Evolutionary conservation across 148 eudicot genomes (phyloP).

Genomic region (Nyssa sinensis): DNA sequence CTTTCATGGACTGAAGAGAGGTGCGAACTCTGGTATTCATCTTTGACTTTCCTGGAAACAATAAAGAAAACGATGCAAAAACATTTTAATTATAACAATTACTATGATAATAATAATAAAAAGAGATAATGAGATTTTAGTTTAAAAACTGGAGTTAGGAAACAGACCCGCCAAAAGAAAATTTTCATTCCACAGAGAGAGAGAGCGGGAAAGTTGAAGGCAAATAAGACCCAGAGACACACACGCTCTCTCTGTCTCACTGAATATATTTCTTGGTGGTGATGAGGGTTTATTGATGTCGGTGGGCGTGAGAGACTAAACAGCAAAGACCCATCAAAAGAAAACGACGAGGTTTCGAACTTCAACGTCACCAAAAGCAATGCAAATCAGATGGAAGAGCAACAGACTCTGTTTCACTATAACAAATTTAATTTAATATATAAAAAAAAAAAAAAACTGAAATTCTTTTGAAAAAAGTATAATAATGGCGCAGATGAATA

Average conservation of each 20-base stretch:
- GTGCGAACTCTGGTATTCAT: slow-evolving; percentile 47
- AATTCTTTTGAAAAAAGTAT: too few species aligned
- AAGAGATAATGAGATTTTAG: not conserved
- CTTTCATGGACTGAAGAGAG: slow-evolving; percentile 34
- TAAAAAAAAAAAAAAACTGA: too few species aligned
- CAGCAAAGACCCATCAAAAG: slow-evolving; percentile 12
- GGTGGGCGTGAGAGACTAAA: slow-evolving; percentile 12
- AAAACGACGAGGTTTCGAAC: slow-evolving; percentile 32
- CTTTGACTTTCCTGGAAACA: slow-evolving; percentile 25
- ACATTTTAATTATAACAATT: too few species aligned
- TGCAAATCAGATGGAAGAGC: too few species aligned
- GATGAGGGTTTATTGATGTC: slow-evolving; percentile 9
- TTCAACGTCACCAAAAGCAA: slow-evolving; percentile 25
- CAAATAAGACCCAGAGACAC: not conserved
- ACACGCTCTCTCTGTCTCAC: too few species aligned
- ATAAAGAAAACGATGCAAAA: too few species aligned
- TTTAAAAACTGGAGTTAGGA: not conserved
- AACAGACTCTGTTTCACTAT: too few species aligned
- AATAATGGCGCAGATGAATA: too few species aligned
- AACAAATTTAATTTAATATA: too few species aligned
- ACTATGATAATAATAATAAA: too few species aligned
- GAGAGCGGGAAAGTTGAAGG: slow-evolving; percentile 42
- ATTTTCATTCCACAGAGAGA: slow-evolving; percentile 9
- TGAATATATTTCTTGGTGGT: too few species aligned
- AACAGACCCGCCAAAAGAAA: too few species aligned